Percentiles rank a stretch among this genome's conserved stretches.
phyloP scores from a whole-genome alignment of 257 asterid species.

The Thymus quinquecostatus region DNA sequence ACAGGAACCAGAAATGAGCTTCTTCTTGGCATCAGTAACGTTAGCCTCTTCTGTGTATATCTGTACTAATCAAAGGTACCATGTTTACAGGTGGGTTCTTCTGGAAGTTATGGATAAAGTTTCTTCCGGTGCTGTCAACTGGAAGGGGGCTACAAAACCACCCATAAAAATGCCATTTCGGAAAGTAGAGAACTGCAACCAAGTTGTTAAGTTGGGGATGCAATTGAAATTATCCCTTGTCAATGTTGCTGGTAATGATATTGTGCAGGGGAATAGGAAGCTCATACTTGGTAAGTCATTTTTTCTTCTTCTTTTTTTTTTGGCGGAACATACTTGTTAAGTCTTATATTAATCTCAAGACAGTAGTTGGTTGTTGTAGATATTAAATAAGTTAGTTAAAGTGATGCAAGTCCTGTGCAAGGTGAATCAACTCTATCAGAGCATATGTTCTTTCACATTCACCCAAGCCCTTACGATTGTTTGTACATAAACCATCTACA shows the following conservation, averaged over 20 bases:
- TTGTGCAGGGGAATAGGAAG: constrained; percentile 96
- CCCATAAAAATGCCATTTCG: constrained; percentile 96
- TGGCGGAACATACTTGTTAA: constrained; percentile 67
- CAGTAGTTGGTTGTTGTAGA: constrained; percentile 11
- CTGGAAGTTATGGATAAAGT: constrained; percentile 88
- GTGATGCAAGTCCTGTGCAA: constrained; percentile 7
- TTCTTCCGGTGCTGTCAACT: constrained; percentile 78
- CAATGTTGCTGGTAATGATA: constrained; percentile 94
- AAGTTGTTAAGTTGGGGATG: constrained; percentile 83
- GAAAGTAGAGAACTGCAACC: constrained; percentile 97
- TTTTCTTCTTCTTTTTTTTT: not conserved
- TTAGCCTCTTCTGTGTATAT: constrained; percentile 16
- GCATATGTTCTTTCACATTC: not conserved
- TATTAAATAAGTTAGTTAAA: constrained; percentile 5
- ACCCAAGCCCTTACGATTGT: not conserved
- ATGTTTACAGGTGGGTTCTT: constrained; percentile 74
- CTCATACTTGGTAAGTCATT: constrained; percentile 83
- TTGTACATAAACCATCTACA: constrained; percentile 4
- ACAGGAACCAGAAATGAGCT: constrained; percentile 9
- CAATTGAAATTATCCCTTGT: constrained; percentile 85
- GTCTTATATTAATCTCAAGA: constrained; percentile 1
- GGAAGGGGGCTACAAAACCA: constrained; percentile 94
- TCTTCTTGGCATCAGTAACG: constrained; percentile 20
- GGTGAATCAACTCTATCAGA: constrained; percentile 7
- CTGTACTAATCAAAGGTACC: constrained; percentile 3